Conservation (phyloP, 805 yeast genomes). For the Ogataea degrootiae region DNA sequence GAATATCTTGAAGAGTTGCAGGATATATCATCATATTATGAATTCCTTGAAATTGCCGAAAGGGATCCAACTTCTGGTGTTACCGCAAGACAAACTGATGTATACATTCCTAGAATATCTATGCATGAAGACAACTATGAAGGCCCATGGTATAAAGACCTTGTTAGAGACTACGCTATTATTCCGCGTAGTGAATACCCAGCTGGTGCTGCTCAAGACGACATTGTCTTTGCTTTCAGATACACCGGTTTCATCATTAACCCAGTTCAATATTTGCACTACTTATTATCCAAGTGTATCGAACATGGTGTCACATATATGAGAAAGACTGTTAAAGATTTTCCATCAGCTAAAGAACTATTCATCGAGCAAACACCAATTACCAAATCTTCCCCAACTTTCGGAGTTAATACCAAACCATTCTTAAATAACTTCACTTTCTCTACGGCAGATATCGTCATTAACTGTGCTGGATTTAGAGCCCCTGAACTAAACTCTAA, state of each 20-base stretch:
- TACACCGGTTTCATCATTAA: constrained; percentile 62
- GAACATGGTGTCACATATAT: constrained; percentile 42
- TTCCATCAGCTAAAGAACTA: constrained; percentile 28
- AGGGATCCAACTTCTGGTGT: constrained; percentile 38
- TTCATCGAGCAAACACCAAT: constrained; percentile 8
- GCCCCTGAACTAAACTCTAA: constrained; percentile 43
- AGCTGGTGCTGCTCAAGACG: constrained; percentile 20
- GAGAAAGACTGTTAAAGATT: constrained; percentile 36
- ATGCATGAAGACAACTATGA: constrained; percentile 24
- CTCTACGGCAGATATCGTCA: constrained; percentile 37
- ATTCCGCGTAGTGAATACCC: constrained; percentile 30
- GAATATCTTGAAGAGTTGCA: constrained; percentile 26
- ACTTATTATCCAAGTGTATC: constrained; percentile 40
- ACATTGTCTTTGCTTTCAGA: constrained; percentile 39
- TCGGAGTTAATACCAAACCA: constrained; percentile 10
- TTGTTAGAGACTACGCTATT: constrained; percentile 32
- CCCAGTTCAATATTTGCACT: constrained; percentile 52
- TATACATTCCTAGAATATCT: constrained; percentile 25
- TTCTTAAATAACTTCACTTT: constrained; percentile 10
- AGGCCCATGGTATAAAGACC: constrained; percentile 36
- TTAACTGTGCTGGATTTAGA: constrained; percentile 52
- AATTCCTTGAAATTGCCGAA: constrained; percentile 33
- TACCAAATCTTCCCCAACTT: constrained; percentile 14
- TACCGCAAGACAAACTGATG: constrained; percentile 26
- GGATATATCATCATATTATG: constrained; percentile 34